Evolutionary conservation across 2,329 filamentous ascomycete species (phyloP).

Genomic region (Cucurbitaria berberidis): DNA sequence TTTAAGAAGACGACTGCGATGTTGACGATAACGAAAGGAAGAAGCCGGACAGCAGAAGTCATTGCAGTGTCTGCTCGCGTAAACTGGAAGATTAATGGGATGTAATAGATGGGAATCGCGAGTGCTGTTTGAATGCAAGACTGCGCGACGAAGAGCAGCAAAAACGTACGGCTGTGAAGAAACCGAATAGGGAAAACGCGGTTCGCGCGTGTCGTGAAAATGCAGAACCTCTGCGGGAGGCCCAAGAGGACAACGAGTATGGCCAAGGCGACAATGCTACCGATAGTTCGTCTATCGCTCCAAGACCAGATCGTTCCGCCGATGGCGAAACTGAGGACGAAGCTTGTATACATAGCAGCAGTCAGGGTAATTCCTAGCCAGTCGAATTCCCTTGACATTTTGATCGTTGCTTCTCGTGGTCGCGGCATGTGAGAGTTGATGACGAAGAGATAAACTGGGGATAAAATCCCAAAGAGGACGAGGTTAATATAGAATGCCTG

Average conservation of each 20-base stretch:
- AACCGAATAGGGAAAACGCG: constrained; percentile 61
- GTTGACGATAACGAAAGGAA: constrained; percentile 32
- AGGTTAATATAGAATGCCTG: constrained; percentile 63
- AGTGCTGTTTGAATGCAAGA: constrained; percentile 44
- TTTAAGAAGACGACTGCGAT: constrained; percentile 21
- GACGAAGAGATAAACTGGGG: constrained; percentile 38
- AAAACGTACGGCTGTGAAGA: constrained; percentile 30
- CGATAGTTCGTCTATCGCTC: constrained; percentile 54
- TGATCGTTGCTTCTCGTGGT: neutral
- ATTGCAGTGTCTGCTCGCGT: constrained; percentile 21
- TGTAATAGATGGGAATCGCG: constrained; percentile 37
- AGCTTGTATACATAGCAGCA: constrained; percentile 49
- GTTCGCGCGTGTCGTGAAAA: constrained; percentile 53
- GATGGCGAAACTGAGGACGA: constrained; percentile 59
- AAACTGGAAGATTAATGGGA: constrained; percentile 41
- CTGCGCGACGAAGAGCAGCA: constrained; percentile 13
- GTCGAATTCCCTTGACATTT: constrained; percentile 17
- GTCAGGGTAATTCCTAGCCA: constrained; percentile 54
- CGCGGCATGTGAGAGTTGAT: constrained; percentile 10
- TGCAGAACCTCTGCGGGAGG: constrained; percentile 53
- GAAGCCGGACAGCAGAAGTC: constrained; percentile 26
- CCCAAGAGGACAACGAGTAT: constrained; percentile 52
- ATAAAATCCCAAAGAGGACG: constrained; percentile 51
- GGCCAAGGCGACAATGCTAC: constrained; percentile 54
- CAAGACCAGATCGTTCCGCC: constrained; percentile 59